Conservation (phyloP, 1,139 yeast genomes). For the Taiozyma sp. region DNA sequence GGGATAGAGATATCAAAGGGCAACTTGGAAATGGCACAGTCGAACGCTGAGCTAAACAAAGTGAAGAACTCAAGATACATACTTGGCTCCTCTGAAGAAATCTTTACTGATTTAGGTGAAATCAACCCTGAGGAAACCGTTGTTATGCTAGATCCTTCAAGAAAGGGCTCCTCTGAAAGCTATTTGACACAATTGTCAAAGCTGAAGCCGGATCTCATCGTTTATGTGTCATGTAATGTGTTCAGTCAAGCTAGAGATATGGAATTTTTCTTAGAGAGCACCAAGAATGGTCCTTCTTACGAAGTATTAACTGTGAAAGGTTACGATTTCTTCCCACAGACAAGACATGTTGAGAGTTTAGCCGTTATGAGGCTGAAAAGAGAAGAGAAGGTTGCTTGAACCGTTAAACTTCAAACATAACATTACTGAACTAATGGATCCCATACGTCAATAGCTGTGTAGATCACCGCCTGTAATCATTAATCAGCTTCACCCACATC, state of each 20-base stretch:
- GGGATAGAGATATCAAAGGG: conserved; percentile 87
- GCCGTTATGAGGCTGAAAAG: conserved; percentile 46
- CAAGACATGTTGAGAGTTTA: conserved; percentile 85
- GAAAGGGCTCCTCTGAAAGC: conserved; percentile 80
- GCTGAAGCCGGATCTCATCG: conserved; percentile 66
- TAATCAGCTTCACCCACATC: not conserved
- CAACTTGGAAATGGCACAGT: conserved; percentile 67
- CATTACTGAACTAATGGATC: no score
- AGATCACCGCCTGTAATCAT: not conserved
- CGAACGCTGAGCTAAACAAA: conserved; percentile 61
- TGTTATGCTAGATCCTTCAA: conserved; percentile 84
- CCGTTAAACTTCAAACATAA: no score
- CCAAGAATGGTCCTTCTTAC: conserved; percentile 39
- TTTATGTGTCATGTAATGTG: conserved; percentile 83
- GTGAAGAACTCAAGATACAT: conserved; percentile 63
- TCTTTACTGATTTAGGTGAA: conserved; percentile 47
- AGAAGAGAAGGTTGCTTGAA: not conserved
- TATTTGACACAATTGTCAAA: conserved; percentile 69
- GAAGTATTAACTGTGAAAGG: conserved; percentile 67
- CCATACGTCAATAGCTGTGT: no score
- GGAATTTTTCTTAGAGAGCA: conserved; percentile 58
- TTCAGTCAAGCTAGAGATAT: conserved; percentile 86
- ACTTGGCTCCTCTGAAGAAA: conserved; percentile 77
- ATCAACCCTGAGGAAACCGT: conserved; percentile 51
- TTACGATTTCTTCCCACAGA: conserved; percentile 87